Evolutionary conservation across 2,329 filamentous ascomycete genomes (phyloP).

Genomic region (Golovinomyces cichoracearum): DNA sequence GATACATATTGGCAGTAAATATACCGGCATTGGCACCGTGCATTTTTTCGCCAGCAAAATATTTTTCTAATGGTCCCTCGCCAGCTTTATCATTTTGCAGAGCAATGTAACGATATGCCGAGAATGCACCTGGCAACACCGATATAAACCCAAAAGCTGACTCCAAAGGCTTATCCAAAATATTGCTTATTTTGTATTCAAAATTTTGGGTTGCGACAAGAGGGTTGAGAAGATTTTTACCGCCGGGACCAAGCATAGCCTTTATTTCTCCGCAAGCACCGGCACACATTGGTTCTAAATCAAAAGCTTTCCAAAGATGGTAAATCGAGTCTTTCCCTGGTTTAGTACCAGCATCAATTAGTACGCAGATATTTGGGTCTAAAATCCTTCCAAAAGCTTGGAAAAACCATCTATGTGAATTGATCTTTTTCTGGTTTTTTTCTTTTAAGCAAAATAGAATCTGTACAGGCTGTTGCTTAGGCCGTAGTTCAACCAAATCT

Average conservation of each 20-base stretch:
- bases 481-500: constrained; percentile 58
- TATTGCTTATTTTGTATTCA: constrained; percentile 99
- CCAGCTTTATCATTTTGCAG: constrained; percentile 92
- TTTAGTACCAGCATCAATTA: constrained; percentile 86
- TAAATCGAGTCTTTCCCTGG: constrained; percentile 90
- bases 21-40: constrained; percentile 71
- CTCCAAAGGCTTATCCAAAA: constrained; percentile 89
- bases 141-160: constrained; percentile 96
- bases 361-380: constrained; percentile 86
- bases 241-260: constrained; percentile 67
- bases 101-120: constrained; percentile 85
- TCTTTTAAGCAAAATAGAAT: constrained; percentile 97
- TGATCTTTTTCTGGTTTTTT: constrained; percentile 99
- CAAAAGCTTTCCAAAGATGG: constrained; percentile 94
- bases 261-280: constrained; percentile 98
- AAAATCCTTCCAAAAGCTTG: constrained; percentile 79
- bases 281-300: constrained; percentile 89
- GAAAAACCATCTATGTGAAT: constrained; percentile 98
- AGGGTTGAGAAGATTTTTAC: constrained; percentile 75
- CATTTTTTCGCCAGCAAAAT: constrained; percentile 90
- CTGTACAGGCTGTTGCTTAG: constrained; percentile 73
- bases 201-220: constrained; percentile 94
- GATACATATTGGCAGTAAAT: constrained; percentile 98
- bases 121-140: constrained; percentile 88
- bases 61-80: constrained; percentile 78